Base-by-base conservation (phyloP, 2,329 filamentous ascomycete genomes). In the Setomelanomma holmii region DNA sequence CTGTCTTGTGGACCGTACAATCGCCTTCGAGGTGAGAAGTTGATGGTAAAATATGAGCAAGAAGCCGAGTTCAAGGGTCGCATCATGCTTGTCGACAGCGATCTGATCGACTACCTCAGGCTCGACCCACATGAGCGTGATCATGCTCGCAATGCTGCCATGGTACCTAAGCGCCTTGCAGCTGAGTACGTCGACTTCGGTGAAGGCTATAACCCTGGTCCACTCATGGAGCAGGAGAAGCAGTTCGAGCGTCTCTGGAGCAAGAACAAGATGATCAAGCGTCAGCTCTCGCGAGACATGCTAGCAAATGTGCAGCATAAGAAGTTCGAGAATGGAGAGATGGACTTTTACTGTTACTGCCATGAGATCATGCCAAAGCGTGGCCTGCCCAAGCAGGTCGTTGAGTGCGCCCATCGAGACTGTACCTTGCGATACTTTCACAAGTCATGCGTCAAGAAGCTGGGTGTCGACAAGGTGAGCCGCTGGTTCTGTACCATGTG, bases 401-500 rank as follows among this genome's bases (percentile, higher is more conserved):
- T 68, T 11, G 16, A 42, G 12, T 71, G 68, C 47, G 55, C 51
- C 11, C 57, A 61, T 36, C 24, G 27, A 2, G 35, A 58, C n/a
- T 71, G 68, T 22, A 8, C 44, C 0, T 52, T 57, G 7, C 14
- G 34, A 1, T 54, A 33, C 24, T 69, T 70, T 41, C 68, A 70
- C 49, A 62, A 49, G 35, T 38, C 50, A 3, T 70, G 68, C 22
- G 44, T 68, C 33, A 56, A 58, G 50, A 50, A 61, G 14, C 38
- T 64, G 4, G 60, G 60, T 0, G n/a, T 51, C 4, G 54, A 60
- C 4, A 61, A 57, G 24, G 57, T 64, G 4, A 61, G 53, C 17
- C 60, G 51, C 19, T 69, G 66, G 66, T 69, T 65, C 35, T 71
- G 67, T 40, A 59, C 55, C 5, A 14, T 40, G 7, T 72, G 68